Evolutionary conservation across 768 basidiomycete species (phyloP).

Genomic region (Clavulina sp.): DNA sequence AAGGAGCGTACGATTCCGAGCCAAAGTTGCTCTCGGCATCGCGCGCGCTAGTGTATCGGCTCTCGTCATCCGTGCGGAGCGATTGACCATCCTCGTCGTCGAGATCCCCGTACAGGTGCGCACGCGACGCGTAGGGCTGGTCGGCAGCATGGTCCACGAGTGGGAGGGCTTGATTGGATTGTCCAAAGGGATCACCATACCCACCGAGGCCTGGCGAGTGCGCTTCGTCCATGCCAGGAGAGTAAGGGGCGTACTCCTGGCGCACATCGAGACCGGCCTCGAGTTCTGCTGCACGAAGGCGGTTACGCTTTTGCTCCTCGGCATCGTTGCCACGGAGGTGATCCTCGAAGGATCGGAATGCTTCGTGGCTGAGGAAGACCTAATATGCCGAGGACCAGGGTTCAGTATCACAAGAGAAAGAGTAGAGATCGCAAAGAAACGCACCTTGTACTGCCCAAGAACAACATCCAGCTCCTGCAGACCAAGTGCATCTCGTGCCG

Average conservation of each 20-base stretch:
- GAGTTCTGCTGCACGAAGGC: constrained; percentile 50
- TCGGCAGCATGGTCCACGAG: constrained; percentile 61
- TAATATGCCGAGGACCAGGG: constrained; percentile 18
- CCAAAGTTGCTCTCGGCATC: constrained; percentile 70
- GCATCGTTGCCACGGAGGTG: constrained; percentile 63
- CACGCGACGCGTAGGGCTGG: constrained; percentile 31
- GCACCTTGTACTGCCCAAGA: constrained; percentile 68
- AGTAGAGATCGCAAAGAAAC: constrained; percentile 13
- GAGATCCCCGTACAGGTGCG: neutral
- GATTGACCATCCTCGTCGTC: constrained; percentile 65
- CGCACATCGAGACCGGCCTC: constrained; percentile 46
- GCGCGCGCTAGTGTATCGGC: constrained; percentile 58
- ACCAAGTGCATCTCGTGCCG: constrained; percentile 33
- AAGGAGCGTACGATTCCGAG: constrained; percentile 86
- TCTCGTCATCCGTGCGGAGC: constrained; percentile 56
- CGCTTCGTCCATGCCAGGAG: neutral
- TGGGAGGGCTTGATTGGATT: constrained; percentile 59
- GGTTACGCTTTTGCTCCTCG: constrained; percentile 72
- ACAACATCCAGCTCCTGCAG: constrained; percentile 58
- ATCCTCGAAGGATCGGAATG: constrained; percentile 83
- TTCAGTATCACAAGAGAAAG: neutral
- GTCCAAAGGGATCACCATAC: constrained; percentile 34
- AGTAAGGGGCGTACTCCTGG: constrained; percentile 62
- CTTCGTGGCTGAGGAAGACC: constrained; percentile 76
- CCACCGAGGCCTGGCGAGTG: constrained; percentile 6